Base-by-base conservation (phyloP, 306 rosid species). In the Rosa lucieae region DNA sequence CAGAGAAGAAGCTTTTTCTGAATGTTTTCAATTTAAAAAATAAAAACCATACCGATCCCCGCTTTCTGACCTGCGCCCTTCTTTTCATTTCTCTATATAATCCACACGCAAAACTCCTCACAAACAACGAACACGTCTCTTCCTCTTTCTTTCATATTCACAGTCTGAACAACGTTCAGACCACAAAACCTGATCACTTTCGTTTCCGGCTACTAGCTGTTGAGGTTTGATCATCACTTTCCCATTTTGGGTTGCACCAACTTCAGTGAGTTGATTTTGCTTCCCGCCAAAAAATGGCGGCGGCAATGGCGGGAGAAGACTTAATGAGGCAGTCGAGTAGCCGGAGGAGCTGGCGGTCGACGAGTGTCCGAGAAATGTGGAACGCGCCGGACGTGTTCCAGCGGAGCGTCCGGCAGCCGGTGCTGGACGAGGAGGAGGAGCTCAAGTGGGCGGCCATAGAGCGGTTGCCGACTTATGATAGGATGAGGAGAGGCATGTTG, bases 371-470 rank as follows among this genome's bases (percentile, higher is more conserved):
- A 48, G 93, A 89, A 44, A 84, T 81, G 59, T 89, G 91, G 91
- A 78, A 84, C 8, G 42, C 83, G 12, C 84, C 85, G 35, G 94
- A 93, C 10, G 89, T 88, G 73, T 93, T 93, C 62, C 78, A 74
- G 53, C 20, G 84, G 79, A 90, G 97, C 3, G 86, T 66, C 5
- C 44, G 87, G 42, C 86, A 48, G 75, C 75, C 78, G 70, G 51
- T 66, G 15, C 81, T 68, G 72, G 86, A 91, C 9, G 94, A 93
- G 21, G 94, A 90, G 77, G 84, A 89, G 58, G 88, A 91, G 77
- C 84, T 93, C 58, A 86, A 68, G 17, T 93, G 97, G 97, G 97
- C 91, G 3, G 97, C 96, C 67, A 84, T 93, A 8, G 94, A 93
- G 26, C 79, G 96, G 67, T 52, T 93, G 67, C 97, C 97, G 0